Percentiles rank a stretch among this genome's conserved stretches.
phyloP scores from a whole-genome alignment of 2,329 filamentous ascomycete genomes.

The Nemania abortiva region DNA sequence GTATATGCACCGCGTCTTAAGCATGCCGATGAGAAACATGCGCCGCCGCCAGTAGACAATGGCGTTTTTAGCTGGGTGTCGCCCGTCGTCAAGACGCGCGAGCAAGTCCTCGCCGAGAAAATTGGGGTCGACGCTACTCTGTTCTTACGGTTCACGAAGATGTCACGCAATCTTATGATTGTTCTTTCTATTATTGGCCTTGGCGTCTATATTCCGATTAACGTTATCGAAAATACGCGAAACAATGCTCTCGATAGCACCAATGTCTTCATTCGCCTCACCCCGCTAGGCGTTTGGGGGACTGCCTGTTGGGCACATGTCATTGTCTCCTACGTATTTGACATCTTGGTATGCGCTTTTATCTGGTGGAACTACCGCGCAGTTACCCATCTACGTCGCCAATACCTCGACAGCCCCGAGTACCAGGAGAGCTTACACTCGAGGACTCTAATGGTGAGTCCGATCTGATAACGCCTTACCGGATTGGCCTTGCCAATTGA shows the following conservation, averaged over 20 bases:
- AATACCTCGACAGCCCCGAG: conserved; percentile 84
- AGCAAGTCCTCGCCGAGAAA: conserved; percentile 78
- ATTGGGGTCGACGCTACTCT: conserved; percentile 90
- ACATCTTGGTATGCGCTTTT: conserved; percentile 74
- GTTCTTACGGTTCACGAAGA: conserved; percentile 86
- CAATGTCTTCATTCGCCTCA: conserved; percentile 68
- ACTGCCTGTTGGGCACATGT: conserved; percentile 69
- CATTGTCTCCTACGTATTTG: conserved; percentile 69
- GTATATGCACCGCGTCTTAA: conserved; percentile 88
- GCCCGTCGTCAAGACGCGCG: conserved; percentile 83
- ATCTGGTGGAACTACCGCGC: conserved; percentile 89
- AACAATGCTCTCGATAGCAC: conserved; percentile 42
- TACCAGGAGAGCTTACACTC: conserved; percentile 89
- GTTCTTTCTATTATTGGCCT: conserved; percentile 78
- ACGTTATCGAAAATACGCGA: conserved; percentile 66
- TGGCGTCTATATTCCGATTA: conserved; percentile 82
- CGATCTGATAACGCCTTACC: not conserved
- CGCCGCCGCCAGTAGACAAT: conserved; percentile 86
- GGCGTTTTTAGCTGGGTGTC: conserved; percentile 86
- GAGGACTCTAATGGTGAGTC: conserved; percentile 69
- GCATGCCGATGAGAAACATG: conserved; percentile 70
- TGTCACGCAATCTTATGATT: conserved; percentile 90
- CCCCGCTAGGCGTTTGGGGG: conserved; percentile 66
- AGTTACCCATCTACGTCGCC: conserved; percentile 74
- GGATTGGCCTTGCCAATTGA: not conserved